These are phyloP conservation scores for Rheum nobile DNA, from an alignment of 148 eudicot species.

Conservation along the genomic window DNA sequence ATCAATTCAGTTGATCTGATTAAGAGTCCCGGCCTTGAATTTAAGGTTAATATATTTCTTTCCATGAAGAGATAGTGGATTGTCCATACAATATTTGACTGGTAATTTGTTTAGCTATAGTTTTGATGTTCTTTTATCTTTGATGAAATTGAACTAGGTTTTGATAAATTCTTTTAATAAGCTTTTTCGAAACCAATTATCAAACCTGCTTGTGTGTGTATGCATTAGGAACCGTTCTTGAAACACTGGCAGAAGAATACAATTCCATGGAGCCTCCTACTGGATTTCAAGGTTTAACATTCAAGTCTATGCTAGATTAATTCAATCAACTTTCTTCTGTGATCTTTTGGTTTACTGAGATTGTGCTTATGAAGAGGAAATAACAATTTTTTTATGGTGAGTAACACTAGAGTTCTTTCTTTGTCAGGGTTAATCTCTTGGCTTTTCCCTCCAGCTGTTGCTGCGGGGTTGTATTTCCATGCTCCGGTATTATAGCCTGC, in stretches of 20 bases:
- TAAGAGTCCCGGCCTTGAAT: no score
- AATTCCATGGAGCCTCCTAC: conserved; percentile 63
- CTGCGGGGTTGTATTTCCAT: conserved; percentile 74
- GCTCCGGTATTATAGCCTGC: conserved; percentile 44
- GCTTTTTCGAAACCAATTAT: neutral
- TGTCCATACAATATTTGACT: no score
- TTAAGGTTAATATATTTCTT: no score
- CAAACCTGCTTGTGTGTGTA: neutral
- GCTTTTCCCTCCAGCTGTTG: conserved; percentile 76
- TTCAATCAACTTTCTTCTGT: neutral
- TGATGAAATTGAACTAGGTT: neutral
- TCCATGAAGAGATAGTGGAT: no score
- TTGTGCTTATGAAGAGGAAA: neutral
- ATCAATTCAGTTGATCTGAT: no score
- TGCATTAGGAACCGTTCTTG: conserved; percentile 54
- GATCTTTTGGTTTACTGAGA: neutral
- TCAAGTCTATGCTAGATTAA: neutral
- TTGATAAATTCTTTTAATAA: neutral
- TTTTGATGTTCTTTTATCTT: no score
- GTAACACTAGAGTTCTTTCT: neutral
- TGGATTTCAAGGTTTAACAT: conserved; percentile 67
- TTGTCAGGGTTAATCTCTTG: conserved; percentile 69
- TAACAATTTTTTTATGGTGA: neutral
- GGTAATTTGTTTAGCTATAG: no score
- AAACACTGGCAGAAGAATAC: conserved; percentile 54